Base-by-base conservation (phyloP, 1,284 basidiomycete genomes). In the Tremellales sp. region DNA sequence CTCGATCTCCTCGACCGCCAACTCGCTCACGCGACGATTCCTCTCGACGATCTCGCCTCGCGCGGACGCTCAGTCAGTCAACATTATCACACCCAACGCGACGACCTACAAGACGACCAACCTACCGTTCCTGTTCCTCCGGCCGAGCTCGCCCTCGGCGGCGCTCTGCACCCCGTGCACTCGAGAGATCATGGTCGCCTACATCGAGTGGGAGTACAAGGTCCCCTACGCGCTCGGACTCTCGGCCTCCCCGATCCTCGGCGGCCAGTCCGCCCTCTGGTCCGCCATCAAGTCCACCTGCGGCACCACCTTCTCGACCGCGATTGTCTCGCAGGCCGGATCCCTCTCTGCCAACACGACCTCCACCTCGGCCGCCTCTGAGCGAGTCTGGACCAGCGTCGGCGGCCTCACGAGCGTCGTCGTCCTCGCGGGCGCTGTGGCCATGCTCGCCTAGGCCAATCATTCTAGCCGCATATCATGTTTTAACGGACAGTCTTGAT, bases 111-210 rank as follows among this genome's bases (percentile, higher is more conserved):
- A 72, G 50, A 46, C 63, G 29, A 77, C 78, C 68, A 85, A 86
- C 76, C 71, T 93, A 43, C 75, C 81, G 33, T 93, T 89, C 85
- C 75, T 94, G 57, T 83, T 86, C 82, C 78, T 87, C 61, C 68
- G 77, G 45, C 74, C 83, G 36, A 56, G 64, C 55, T 75, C 81
- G 66, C 31, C 77, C 40, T 71, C 76, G 27, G 61, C 70, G 33
- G 48, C 73, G 31, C 82, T 93, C 46, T 95, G 91, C 81, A 83
- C 79, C 2, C 62, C 83, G 4, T 95, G 91, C 81, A 83, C 87
- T 14, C 81, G 84, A 65, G 78, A 78, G 56, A 74, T 90, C 66
- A 65, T 94, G 56, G 79, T 81, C 5, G 56, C 81, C 7, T 95
- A 86, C 78, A 82, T 88, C 71, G 72, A 74, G 51, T 92, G 80